phyloP scores from a whole-genome alignment of 495 filamentous ascomycete genomes.

The Neurospora tetrasperma region DNA sequence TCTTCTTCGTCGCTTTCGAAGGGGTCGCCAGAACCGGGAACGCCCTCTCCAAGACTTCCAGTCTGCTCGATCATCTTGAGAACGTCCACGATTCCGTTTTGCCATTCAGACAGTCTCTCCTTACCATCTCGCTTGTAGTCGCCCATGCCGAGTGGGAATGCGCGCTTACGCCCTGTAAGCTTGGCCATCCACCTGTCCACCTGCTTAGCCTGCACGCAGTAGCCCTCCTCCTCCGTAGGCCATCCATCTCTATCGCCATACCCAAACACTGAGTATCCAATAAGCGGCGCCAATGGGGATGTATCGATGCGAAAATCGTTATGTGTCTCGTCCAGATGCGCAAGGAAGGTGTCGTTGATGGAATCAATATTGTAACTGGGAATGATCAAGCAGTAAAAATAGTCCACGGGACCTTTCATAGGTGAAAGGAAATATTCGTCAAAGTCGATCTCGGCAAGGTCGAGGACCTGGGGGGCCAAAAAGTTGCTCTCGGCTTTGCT shows the following conservation, averaged over 20 bases:
- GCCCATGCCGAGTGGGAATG: constrained; percentile 78
- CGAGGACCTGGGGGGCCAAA: constrained; percentile 56
- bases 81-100: constrained; percentile 58
- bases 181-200: constrained; percentile 94
- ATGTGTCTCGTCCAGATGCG: constrained; percentile 81
- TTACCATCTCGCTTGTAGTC: constrained; percentile 68
- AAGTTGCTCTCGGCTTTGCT: constrained; percentile 20
- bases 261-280: constrained; percentile 89
- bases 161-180: constrained; percentile 64
- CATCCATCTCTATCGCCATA: constrained; percentile 85
- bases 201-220: constrained; percentile 80
- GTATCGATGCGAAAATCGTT: constrained; percentile 95
- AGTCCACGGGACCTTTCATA: constrained; percentile 41
- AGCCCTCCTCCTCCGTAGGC: constrained; percentile 83
- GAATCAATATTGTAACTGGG: constrained; percentile 92
- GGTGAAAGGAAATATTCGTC: constrained; percentile 79
- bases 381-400: constrained; percentile 72
- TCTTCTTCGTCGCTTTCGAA: constrained; percentile 75
- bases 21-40: constrained; percentile 69
- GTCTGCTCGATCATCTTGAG: constrained; percentile 50
- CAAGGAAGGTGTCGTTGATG: constrained; percentile 68
- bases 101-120: constrained; percentile 64
- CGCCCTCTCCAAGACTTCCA: constrained; percentile 66
- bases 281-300: constrained; percentile 59
- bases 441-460: constrained; percentile 76